phyloP scores from a whole-genome alignment of 371 early-diverging fungal genomes.

The Apophysomyces trapeziformis region DNA sequence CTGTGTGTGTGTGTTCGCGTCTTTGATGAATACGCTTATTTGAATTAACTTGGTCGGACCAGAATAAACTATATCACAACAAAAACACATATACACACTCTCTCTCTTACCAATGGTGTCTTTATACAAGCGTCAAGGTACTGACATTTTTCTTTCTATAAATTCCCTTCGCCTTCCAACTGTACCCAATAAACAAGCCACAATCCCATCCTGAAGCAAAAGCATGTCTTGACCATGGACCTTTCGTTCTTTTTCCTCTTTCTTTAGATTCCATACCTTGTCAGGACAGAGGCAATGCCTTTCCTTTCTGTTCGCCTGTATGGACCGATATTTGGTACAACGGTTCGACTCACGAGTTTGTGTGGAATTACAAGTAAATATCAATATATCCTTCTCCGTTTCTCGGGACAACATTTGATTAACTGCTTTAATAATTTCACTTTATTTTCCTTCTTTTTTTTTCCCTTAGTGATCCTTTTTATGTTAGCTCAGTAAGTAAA shows the following conservation, averaged over 20 bases:
- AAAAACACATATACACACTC: not conserved
- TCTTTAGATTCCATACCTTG: conserved; percentile 16
- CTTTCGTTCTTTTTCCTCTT: not conserved
- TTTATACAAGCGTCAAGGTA: conserved; percentile 3
- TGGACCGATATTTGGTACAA: conserved; percentile 38
- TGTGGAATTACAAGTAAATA: conserved; percentile 47
- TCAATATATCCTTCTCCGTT: conserved; percentile 4
- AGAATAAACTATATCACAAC: not conserved
- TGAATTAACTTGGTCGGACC: not conserved
- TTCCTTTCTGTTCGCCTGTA: conserved; percentile 32
- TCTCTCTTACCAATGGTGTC: not conserved
- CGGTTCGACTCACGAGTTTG: conserved; percentile 35
- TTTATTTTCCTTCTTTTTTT: conserved; percentile 2
- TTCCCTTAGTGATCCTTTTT: conserved; percentile 34
- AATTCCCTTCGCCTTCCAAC: too few species aligned
- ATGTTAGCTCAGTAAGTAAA: conserved; percentile 35
- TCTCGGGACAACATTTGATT: not conserved
- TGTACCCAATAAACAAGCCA: not conserved
- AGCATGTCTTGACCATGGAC: not conserved
- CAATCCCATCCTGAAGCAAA: not conserved
- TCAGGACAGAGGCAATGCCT: conserved; percentile 33
- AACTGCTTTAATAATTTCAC: not conserved
- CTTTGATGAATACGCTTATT: conserved; percentile 2
- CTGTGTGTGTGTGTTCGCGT: not conserved
- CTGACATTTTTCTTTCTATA: not conserved